phyloP scores from a whole-genome alignment of 148 eudicot species.

The Tetragonia tetragonoides region DNA sequence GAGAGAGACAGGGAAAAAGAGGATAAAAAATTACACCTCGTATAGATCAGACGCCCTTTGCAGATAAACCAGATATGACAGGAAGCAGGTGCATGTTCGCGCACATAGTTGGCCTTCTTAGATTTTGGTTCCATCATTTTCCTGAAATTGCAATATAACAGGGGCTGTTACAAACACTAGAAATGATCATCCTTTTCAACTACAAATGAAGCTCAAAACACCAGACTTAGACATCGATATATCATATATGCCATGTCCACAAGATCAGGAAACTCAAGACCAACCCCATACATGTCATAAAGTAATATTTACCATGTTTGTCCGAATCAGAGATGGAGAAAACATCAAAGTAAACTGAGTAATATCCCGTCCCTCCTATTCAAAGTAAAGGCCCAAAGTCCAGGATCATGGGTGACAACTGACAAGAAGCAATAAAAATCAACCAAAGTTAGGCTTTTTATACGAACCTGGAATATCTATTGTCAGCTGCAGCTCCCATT shows the following conservation, averaged over 20 bases:
- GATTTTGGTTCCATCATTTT: constrained; percentile 73
- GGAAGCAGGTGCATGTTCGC: constrained; percentile 51
- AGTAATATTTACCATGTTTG: background rate
- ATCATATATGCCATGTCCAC: background rate
- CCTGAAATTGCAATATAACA: constrained; percentile 40
- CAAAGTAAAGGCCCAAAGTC: background rate
- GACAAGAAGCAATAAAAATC: background rate
- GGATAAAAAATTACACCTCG: constrained; percentile 45
- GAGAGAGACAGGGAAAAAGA: background rate
- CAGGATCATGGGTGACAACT: background rate
- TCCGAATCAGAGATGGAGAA: background rate
- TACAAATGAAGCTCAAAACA: background rate
- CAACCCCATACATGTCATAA: background rate
- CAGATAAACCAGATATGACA: constrained; percentile 86
- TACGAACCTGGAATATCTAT: constrained; percentile 54
- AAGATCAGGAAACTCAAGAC: background rate
- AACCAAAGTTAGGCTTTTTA: background rate
- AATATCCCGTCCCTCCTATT: background rate
- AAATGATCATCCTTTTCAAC: background rate
- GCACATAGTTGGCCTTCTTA: constrained; percentile 68
- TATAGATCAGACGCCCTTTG: constrained; percentile 59
- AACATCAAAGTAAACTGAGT: background rate
- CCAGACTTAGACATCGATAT: background rate
- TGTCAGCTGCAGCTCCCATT: constrained; percentile 87
- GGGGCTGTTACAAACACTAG: background rate